Evolutionary conservation across 257 asterid genomes (phyloP), one percentile per base, ranked within the genome.

Genomic region (Leonotis leonurus): DNA sequence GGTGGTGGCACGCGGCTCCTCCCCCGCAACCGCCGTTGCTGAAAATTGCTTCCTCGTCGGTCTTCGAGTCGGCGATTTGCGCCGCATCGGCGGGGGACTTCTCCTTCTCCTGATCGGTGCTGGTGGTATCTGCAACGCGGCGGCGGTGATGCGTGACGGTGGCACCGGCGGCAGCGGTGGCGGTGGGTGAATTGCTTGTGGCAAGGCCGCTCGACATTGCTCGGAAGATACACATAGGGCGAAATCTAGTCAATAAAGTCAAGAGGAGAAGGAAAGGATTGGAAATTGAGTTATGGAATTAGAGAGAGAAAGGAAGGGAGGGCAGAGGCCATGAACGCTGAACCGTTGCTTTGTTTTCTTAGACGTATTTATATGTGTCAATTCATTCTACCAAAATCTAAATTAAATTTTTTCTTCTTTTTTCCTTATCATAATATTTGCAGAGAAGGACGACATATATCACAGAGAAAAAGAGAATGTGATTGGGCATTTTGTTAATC

Each of bases 101-200:
- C 7, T 67, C 67, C 18, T 76, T 80, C 18, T 18, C 65, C 1
- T n/a, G n/a, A n/a, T 88, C 93, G 44, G 18, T 29, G 11, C 13
- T 70, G 3, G 64, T 1, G 3, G 85, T 83, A 0, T 77, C 95
- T 0, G 77, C 73, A 13, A 67, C 72, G 55, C 97, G 95, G 63
- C 97, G 90, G 62, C 97, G 94, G 78, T 78, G 93, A 64, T 83
- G 85, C 11, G 88, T 56, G 29, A 65, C 64, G 79, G 80, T 60
- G 50, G 73, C n/a, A n/a, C n/a, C n/a, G 81, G 60, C n/a, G n/a
- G n/a, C n/a, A n/a, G 72, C 49, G 30, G 75, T 62, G 75, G 45
- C 58, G 54, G 54, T 59, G 64, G 73, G 44, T 4, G 71, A 20
- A 43, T 56, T 71, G 21, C 70, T 24, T 64, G 79, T 53, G 72